A percentile compares a stretch with the other conserved stretches of the same genome.
phyloP scores from a whole-genome alignment of 768 basidiomycete genomes.

The Fistulinella prunicolor region DNA sequence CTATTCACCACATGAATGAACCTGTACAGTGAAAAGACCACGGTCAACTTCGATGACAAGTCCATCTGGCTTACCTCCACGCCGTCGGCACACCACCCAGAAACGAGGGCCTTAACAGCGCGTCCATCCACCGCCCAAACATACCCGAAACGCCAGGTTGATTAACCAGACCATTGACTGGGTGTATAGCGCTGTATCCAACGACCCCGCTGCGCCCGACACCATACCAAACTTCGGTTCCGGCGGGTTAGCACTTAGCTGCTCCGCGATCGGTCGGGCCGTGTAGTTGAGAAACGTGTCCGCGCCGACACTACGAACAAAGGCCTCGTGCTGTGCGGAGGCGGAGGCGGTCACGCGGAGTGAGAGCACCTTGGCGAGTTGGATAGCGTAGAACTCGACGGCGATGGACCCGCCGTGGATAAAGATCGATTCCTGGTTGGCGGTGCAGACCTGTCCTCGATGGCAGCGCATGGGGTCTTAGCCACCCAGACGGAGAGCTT shows the following conservation, averaged over 20 bases:
- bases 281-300: conserved; percentile 72
- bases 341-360: conserved; percentile 57
- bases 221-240: conserved; percentile 54
- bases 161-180: conserved; percentile 44
- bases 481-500: conserved; percentile 46
- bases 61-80: conserved; percentile 40
- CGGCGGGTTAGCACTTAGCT: conserved; percentile 45
- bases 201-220: conserved; percentile 54
- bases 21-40: neutral
- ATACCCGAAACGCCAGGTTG: conserved; percentile 12
- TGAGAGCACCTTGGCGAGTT: conserved; percentile 65
- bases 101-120: conserved; percentile 38
- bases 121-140: neutral
- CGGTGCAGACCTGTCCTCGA: neutral
- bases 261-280: conserved; percentile 44
- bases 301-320: conserved; percentile 58
- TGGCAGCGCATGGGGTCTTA: conserved; percentile 41
- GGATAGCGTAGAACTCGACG: conserved; percentile 69
- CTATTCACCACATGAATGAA: conserved; percentile 33
- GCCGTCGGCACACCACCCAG: conserved; percentile 51
- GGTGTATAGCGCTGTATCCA: conserved; percentile 48
- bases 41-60: neutral
- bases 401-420: conserved; percentile 70
- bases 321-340: conserved; percentile 56
- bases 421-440: conserved; percentile 49